Conservation (phyloP, 1,284 basidiomycete genomes). For the Jaminaea rosea region DNA sequence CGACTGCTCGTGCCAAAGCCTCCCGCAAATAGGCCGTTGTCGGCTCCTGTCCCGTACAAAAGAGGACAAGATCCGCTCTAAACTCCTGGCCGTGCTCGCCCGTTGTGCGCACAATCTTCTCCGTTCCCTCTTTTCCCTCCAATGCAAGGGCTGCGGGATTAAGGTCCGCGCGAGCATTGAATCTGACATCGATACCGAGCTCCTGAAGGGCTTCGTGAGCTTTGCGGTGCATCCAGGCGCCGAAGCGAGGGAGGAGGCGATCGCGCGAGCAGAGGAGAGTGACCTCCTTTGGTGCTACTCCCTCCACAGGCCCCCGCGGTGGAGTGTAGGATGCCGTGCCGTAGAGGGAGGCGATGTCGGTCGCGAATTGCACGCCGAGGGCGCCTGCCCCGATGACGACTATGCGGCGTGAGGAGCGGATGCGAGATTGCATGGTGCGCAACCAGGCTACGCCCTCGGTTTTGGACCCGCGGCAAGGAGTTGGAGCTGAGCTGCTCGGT, state of each 20-base stretch:
- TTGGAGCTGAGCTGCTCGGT: neutral
- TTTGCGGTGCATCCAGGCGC: slow-evolving; percentile 20
- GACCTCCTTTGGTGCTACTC: slow-evolving; percentile 9
- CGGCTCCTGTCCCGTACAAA: slow-evolving; percentile 21
- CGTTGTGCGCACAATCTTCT: slow-evolving; percentile 4
- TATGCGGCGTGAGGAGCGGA: slow-evolving; percentile 11
- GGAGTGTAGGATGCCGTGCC: slow-evolving; percentile 4
- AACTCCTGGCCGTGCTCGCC: slow-evolving; percentile 16
- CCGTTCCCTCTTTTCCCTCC: neutral
- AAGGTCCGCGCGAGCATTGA: slow-evolving; percentile 15
- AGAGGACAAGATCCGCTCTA: slow-evolving; percentile 16
- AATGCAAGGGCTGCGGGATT: neutral
- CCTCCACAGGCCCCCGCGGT: neutral
- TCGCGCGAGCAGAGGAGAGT: slow-evolving; percentile 14
- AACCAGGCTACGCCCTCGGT: slow-evolving; percentile 16
- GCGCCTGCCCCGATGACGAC: slow-evolving; percentile 18
- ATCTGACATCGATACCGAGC: slow-evolving; percentile 15
- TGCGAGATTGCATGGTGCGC: slow-evolving; percentile 14
- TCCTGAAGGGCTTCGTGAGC: slow-evolving; percentile 1
- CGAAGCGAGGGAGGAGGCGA: slow-evolving; percentile 17
- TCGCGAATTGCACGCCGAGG: slow-evolving; percentile 17
- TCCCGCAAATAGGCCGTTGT: slow-evolving; percentile 10
- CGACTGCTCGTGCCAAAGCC: neutral
- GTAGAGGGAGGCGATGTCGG: slow-evolving; percentile 18
- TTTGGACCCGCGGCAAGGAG: slow-evolving; percentile 13